Base-by-base conservation (phyloP, 305 asterid species). In the Solanum hybrid region DNA sequence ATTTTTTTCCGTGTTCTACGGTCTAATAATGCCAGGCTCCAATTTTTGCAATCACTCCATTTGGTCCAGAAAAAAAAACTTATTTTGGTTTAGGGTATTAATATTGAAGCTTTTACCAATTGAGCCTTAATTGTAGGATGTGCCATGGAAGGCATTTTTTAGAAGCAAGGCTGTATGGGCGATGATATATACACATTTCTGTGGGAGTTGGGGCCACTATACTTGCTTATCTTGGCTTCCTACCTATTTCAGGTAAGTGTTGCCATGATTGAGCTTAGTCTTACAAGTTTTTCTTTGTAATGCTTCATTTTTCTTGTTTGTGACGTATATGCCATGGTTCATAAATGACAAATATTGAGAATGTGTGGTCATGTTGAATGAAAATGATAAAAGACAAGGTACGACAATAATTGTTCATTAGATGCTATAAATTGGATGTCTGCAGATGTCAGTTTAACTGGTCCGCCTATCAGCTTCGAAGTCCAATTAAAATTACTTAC, bases 201-300 rank as follows among this genome's bases (percentile, higher is more conserved):
- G 99, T 93, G 99, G 99, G 87, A 96, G 98, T 92, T 97, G 99
- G 99, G 99, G 99, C 91, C 99, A 97, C 87, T 97, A 95, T 91
- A 94, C 96, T 39, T 95, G 98, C 93, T 94, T 97, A 91, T 94
- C 99, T 89, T 97, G 99, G 99, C 96, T 97, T 90, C 99, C 99
- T 26, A 97, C 99, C 64, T 97, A 94, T 93, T 97, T 96, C 98
- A 97, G 99, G 99, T 97, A 91, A 87, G 36, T 88, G 36, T 89
- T 91, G 22, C 31, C 88, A 31, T 85, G 46, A 57, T 57, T 51
- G 46, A 57, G 76, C 75, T 31, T 85, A 18, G 75, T 85, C 34
- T 31, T 57, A 31, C 26, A 3, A 85, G 88, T 6, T 51, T 84
- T 84, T 84, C 8, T 84, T 57, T 11, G 76, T 31, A 57, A 57